A percentile compares a stretch with the other conserved stretches of the same genome.
phyloP scores from a whole-genome alignment of 129 eudicot species.

The Arctium minus region DNA sequence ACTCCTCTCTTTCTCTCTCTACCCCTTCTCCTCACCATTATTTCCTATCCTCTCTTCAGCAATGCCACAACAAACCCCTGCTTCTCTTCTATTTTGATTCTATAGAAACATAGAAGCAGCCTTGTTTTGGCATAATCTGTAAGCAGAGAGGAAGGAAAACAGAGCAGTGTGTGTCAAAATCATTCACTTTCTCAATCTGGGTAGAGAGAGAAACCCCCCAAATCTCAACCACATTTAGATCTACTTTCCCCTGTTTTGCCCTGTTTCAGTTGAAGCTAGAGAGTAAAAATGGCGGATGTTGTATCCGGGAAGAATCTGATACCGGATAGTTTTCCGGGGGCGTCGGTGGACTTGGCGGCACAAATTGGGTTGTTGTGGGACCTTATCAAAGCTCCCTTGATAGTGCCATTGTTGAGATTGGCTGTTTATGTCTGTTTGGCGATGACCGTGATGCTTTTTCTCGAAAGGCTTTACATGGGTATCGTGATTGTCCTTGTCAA shows the following conservation, averaged over 20 bases:
- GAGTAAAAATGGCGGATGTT: slow-evolving; percentile 55
- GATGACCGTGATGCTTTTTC: slow-evolving; percentile 63
- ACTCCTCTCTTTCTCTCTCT: slow-evolving; percentile 9
- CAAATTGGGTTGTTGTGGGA: slow-evolving; percentile 68
- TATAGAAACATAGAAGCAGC: slow-evolving; percentile 4
- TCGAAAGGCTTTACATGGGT: slow-evolving; percentile 87
- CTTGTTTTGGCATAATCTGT: slow-evolving; percentile 21
- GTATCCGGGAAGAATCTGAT: slow-evolving; percentile 37
- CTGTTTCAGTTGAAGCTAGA: slow-evolving; percentile 9
- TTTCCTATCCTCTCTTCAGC: slow-evolving; percentile 30
- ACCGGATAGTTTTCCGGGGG: slow-evolving; percentile 59
- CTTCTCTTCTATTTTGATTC: slow-evolving; percentile 15
- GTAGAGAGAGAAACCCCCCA: slow-evolving; percentile 15
- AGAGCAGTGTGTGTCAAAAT: not conserved
- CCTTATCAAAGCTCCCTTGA: slow-evolving; percentile 52
- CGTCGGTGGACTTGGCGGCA: slow-evolving; percentile 55
- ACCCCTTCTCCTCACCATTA: slow-evolving; percentile 6
- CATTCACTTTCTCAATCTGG: slow-evolving; percentile 10
- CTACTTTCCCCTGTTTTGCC: slow-evolving; percentile 8
- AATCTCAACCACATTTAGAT: slow-evolving; percentile 25
- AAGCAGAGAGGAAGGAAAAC: slow-evolving; percentile 14
- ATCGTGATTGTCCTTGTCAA: slow-evolving; percentile 63
- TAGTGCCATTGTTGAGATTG: slow-evolving; percentile 66
- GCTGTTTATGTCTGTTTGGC: slow-evolving; percentile 55
- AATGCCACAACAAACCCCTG: slow-evolving; percentile 30